Base-by-base conservation (phyloP, 495 filamentous ascomycete species). In the Trichoderma virens region DNA sequence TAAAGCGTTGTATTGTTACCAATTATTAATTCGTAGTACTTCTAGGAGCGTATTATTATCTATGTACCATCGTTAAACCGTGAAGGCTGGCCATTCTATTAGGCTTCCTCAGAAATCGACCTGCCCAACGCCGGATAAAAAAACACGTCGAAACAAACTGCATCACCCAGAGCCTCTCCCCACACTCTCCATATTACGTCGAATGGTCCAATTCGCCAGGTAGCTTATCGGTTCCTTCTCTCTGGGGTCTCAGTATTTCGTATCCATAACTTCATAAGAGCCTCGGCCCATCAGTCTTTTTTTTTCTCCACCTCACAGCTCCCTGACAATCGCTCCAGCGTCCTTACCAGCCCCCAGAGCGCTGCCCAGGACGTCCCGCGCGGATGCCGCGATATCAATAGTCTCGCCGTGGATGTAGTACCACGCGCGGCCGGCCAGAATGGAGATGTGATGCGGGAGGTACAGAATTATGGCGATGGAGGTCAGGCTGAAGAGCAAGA, bases 371-470 rank as follows among this genome's bases (percentile, higher is more conserved):
- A 67, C 71, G 47, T 70, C 70, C 63, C 75, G 77, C 31, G 67
- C 73, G 3, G 72, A 62, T n/a, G 71, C 73, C 25, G 73, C 68
- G 27, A 76, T 60, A 62, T 72, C 75, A 62, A 74, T 67, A 38
- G 72, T 71, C 63, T 90, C 89, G 70, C 93, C 91, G 65, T 85
- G 87, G 69, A 91, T 91, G 82, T 98, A 98, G 79, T 96, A 98
- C 86, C 91, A 96, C 31, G 92, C 85, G 70, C 93, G 87, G 69
- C 82, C 82, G 68, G 88, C 82, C 69, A 98, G 87, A 66, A 85
- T 83, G 67, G 84, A 78, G 69, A 98, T 74, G 74, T 98, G 94
- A 65, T 93, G 87, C 25, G 94, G 94, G 23, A 98, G 89, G 79
- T 98, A 98, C 65, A 98, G 84, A 51, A 89, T 88, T 67, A 85